Percentiles rank a stretch among this genome's conserved stretches.
These are phyloP conservation scores for Microsporum audouinii DNA, from an alignment of 2,329 filamentous ascomycete genomes.

Conservation along the genomic window DNA sequence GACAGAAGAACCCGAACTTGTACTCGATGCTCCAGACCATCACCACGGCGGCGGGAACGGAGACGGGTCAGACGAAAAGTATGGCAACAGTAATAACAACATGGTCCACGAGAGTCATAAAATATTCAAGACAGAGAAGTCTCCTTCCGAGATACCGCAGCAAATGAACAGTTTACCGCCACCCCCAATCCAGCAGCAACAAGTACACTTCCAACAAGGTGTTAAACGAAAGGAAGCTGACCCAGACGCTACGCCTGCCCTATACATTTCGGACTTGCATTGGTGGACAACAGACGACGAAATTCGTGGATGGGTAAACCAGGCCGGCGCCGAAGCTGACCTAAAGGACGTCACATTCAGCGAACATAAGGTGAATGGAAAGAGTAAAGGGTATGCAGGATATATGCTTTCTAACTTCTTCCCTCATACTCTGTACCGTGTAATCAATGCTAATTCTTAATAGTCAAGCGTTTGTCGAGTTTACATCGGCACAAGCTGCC, in stretches of 20 bases:
- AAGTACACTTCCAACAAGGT: slow-evolving; percentile 40
- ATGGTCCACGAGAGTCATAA: slow-evolving; percentile 17
- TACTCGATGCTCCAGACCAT: slow-evolving; percentile 29
- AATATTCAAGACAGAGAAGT: slow-evolving; percentile 15
- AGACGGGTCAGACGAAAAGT: slow-evolving; percentile 16
- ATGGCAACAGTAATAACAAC: slow-evolving; percentile 19
- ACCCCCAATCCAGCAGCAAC: slow-evolving; percentile 27
- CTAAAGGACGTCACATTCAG: slow-evolving; percentile 91
- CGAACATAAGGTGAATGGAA: slow-evolving; percentile 97
- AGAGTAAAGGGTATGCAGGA: slow-evolving; percentile 76
- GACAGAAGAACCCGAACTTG: slow-evolving; percentile 30
- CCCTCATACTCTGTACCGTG: not conserved
- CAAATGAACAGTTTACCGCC: slow-evolving; percentile 16
- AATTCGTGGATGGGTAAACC: slow-evolving; percentile 71
- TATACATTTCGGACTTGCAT: slow-evolving; percentile 79
- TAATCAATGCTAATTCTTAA: not conserved
- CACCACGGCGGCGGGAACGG: slow-evolving; percentile 19
- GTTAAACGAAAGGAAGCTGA: slow-evolving; percentile 54
- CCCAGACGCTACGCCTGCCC: slow-evolving; percentile 53
- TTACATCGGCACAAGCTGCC: slow-evolving; percentile 69
- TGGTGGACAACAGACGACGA: slow-evolving; percentile 99
- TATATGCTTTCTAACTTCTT: not conserved
- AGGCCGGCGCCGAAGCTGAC: slow-evolving; percentile 71
- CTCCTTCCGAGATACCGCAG: slow-evolving; percentile 14
- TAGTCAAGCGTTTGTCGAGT: slow-evolving; percentile 72